These are phyloP conservation scores for Stevia rebaudiana DNA, from an alignment of 140 eudicot species.

Conservation along the genomic window DNA sequence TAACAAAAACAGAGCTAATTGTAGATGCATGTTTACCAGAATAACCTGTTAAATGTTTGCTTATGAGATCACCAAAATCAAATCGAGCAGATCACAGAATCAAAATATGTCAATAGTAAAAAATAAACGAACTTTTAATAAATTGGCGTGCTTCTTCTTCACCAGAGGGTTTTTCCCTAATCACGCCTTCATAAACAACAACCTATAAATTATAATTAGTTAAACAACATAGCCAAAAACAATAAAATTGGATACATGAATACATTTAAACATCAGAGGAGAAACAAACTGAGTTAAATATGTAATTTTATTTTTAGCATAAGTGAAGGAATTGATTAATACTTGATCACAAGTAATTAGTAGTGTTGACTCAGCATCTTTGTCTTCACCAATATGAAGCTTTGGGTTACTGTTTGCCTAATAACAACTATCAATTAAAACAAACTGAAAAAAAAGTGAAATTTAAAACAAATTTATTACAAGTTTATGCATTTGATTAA, in stretches of 20 bases:
- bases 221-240: constrained; percentile 24
- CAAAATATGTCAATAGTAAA: background rate
- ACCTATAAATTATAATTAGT: constrained; percentile 53
- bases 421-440: constrained; percentile 34
- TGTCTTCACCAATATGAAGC: constrained; percentile 56
- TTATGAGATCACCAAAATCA: constrained; percentile 23
- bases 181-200: constrained; percentile 85
- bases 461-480: constrained; percentile 6
- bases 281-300: background rate
- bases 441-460: constrained; percentile 10
- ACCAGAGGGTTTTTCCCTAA: constrained; percentile 78
- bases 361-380: constrained; percentile 62
- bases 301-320: too few relatives aligned
- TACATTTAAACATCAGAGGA: background rate
- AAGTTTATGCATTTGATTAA: background rate
- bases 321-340: constrained; percentile 36
- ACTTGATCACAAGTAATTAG: constrained; percentile 95
- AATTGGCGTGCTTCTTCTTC: constrained; percentile 64
- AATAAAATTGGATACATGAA: background rate
- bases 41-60: constrained; percentile 39
- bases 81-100: constrained; percentile 2
- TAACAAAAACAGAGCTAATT: constrained; percentile 76
- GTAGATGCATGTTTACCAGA: constrained; percentile 66
- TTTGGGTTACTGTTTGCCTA: constrained; percentile 72
- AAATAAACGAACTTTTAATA: constrained; percentile 50